Conservation (phyloP, 352 stramenopile genomes). For the Phytopythium chamaehyphon region DNA sequence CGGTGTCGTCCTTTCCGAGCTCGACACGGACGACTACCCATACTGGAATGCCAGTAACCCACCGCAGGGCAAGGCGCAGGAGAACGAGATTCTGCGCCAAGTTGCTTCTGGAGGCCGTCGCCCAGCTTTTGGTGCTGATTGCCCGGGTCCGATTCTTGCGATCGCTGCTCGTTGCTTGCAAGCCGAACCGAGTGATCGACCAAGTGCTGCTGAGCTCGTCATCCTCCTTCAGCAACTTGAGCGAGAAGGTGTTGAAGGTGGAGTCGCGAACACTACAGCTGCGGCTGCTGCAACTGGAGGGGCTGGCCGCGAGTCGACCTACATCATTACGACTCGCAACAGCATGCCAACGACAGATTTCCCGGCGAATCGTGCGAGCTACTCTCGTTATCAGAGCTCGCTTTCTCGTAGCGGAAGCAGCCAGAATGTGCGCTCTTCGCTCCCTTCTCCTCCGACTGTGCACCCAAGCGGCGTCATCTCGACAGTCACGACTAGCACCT, state of each 20-base stretch:
- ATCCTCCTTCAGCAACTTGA: constrained; percentile 45
- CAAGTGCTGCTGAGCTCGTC: constrained; percentile 49
- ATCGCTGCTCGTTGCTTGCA: constrained; percentile 44
- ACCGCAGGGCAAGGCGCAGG: constrained; percentile 31
- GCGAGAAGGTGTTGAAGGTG: constrained; percentile 13
- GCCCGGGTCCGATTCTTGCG: constrained; percentile 41
- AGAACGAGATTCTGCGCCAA: constrained; percentile 58
- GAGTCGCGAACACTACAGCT: neutral
- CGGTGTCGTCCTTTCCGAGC: constrained; percentile 44
- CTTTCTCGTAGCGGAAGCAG: constrained; percentile 15
- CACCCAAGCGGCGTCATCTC: constrained; percentile 2
- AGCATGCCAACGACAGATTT: constrained; percentile 5
- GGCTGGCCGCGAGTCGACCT: constrained; percentile 4
- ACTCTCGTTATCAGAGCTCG: constrained; percentile 4
- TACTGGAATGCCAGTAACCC: constrained; percentile 53
- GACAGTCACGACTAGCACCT: constrained; percentile 13
- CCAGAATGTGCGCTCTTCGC: neutral
- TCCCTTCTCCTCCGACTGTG: neutral
- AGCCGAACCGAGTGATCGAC: constrained; percentile 47
- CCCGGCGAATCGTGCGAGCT: constrained; percentile 4
- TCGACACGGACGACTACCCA: constrained; percentile 62
- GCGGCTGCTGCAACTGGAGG: neutral
- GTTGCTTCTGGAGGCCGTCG: constrained; percentile 45
- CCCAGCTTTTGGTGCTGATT: constrained; percentile 45
- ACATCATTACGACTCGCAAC: constrained; percentile 5